Evolutionary conservation across 805 yeast species (phyloP).

Genomic region (Yarrowia yakushimensis): DNA sequence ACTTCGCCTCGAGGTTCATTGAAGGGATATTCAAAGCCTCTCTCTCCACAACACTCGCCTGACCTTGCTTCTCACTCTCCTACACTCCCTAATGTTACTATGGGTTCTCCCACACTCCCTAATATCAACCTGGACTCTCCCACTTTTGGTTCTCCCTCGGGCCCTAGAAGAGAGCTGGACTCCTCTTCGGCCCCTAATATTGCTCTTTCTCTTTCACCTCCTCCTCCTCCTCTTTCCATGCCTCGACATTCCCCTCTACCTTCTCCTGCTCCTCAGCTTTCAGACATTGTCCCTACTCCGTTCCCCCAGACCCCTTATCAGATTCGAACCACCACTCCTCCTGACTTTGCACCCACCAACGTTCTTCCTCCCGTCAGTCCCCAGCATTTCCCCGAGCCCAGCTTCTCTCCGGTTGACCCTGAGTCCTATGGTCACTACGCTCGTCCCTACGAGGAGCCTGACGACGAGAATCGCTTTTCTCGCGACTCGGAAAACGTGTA

Average conservation of each 20-base stretch:
- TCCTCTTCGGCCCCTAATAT: neutral
- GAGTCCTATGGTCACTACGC: neutral
- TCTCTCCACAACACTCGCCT: neutral
- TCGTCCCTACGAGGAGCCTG: neutral
- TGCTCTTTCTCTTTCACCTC: neutral
- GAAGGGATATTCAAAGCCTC: neutral
- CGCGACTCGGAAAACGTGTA: neutral
- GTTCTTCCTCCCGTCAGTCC: slow-evolving; percentile 14
- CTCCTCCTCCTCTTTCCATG: neutral
- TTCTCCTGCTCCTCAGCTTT: neutral
- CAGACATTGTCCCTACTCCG: neutral
- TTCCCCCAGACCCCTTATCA: slow-evolving; percentile 7
- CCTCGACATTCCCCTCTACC: slow-evolving; percentile 10
- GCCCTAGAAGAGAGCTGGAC: neutral
- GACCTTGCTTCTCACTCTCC: neutral
- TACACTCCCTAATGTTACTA: neutral
- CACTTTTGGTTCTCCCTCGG: neutral
- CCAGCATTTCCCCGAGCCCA: slow-evolving; percentile 20
- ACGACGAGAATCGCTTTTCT: neutral
- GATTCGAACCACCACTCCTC: neutral
- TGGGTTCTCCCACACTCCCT: slow-evolving; percentile 2
- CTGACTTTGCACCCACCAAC: neutral
- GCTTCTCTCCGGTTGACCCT: neutral
- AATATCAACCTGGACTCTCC: neutral
- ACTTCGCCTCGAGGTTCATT: neutral